Percentiles rank a stretch among this genome's conserved stretches.
These are phyloP conservation scores for Zarea fungicola DNA, from an alignment of 2,329 filamentous ascomycete species.

Conservation along the genomic window DNA sequence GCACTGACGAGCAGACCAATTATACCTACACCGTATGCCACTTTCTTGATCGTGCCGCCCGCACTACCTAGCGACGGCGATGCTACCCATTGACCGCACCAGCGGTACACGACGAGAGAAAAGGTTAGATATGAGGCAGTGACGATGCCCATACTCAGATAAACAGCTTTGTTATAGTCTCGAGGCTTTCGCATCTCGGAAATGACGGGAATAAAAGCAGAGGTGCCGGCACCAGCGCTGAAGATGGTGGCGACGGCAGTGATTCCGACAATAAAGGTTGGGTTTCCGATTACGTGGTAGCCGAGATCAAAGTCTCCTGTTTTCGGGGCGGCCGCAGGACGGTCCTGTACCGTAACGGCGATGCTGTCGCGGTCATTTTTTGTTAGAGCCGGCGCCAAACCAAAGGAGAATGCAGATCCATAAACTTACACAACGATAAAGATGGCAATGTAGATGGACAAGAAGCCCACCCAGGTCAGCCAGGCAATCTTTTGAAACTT, in stretches of 20 bases:
- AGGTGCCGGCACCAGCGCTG: conserved; percentile 53
- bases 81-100: conserved; percentile 58
- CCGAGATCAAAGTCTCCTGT: conserved; percentile 55
- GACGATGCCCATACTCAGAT: conserved; percentile 52
- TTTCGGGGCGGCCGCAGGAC: conserved; percentile 56
- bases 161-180: conserved; percentile 57
- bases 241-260: conserved; percentile 55
- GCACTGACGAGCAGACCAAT: conserved; percentile 37
- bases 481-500: conserved; percentile 58
- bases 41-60: conserved; percentile 53
- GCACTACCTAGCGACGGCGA: conserved; percentile 58
- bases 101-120: conserved; percentile 55
- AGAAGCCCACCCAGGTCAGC: conserved; percentile 57
- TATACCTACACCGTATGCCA: conserved; percentile 55
- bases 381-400: background rate
- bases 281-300: conserved; percentile 50
- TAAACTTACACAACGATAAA: conserved; percentile 47
- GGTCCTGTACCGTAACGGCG: conserved; percentile 50
- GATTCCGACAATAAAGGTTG: conserved; percentile 54
- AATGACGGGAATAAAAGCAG: conserved; percentile 59
- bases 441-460: conserved; percentile 52
- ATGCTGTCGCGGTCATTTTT: conserved; percentile 29
- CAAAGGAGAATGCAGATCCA: background rate
- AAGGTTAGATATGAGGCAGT: conserved; percentile 53
- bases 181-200: conserved; percentile 57